Percentiles rank a stretch among this genome's conserved stretches.
These are phyloP conservation scores for Paramecium sexaurelia DNA, from an alignment of 73 alveolate genomes.

Conservation along the genomic window DNA sequence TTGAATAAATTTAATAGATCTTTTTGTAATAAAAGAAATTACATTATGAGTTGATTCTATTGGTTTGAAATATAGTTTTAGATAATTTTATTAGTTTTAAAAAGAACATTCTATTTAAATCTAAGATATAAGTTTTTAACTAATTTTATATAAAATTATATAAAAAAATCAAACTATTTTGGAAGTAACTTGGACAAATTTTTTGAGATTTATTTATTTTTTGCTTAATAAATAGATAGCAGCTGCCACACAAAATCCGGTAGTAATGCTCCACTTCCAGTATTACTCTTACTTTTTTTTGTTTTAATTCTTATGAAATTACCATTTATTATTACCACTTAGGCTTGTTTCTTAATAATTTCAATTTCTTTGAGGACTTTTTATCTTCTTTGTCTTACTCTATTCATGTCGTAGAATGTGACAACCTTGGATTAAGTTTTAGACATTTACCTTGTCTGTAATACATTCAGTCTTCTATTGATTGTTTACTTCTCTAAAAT, in stretches of 20 bases:
- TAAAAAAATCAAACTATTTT: background rate
- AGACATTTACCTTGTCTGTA: slow-evolving; percentile 31
- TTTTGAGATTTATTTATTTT: slow-evolving; percentile 22
- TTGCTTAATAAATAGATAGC: slow-evolving; percentile 3
- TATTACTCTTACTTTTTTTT: background rate
- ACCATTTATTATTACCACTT: background rate
- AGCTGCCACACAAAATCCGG: background rate
- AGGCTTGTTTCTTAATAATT: background rate
- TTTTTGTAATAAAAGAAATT: background rate
- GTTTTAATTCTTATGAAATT: background rate
- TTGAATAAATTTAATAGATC: background rate
- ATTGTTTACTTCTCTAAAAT: slow-evolving; percentile 31
- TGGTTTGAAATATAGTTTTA: background rate
- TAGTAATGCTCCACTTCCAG: background rate
- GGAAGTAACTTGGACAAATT: slow-evolving; percentile 15
- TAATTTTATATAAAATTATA: background rate
- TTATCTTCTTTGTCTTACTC: slow-evolving; percentile 27
- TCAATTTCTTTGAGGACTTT: slow-evolving; percentile 38
- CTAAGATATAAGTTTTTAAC: background rate
- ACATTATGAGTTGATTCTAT: background rate
- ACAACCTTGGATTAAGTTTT: background rate
- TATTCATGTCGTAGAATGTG: slow-evolving; percentile 49
- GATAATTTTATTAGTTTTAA: background rate
- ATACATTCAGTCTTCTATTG: slow-evolving; percentile 48
- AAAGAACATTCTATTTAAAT: background rate